Evolutionary conservation across 2,329 filamentous ascomycete species (phyloP).

Genomic region (Diaporthe ilicicola): DNA sequence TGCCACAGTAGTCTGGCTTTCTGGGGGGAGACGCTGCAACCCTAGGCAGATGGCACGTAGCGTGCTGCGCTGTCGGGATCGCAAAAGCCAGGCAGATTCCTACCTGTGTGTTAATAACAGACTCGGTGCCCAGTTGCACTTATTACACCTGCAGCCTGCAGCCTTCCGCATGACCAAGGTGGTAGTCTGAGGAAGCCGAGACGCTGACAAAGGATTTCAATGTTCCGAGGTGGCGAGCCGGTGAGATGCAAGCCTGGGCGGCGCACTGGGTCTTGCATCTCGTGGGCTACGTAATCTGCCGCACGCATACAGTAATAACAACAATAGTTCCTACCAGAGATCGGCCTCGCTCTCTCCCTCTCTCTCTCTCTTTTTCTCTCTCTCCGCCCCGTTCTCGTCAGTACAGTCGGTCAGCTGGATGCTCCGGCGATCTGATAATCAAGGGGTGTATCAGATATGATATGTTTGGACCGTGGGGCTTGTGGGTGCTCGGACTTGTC

Average conservation of each 20-base stretch:
- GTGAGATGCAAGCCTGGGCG: neutral
- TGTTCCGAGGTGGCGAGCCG: neutral
- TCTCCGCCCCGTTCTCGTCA: neutral
- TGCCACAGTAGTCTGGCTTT: neutral
- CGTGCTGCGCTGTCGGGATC: neutral
- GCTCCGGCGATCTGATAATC: slow-evolving; percentile 24
- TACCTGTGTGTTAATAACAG: neutral
- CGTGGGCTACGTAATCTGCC: neutral
- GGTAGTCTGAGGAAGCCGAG: neutral
- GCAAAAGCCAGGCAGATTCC: neutral
- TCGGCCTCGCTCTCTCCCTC: neutral
- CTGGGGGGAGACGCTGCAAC: neutral
- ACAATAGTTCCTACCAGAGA: neutral
- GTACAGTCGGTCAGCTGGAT: neutral
- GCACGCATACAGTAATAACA: slow-evolving; percentile 1
- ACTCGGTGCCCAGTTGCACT: neutral
- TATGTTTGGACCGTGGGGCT: neutral
- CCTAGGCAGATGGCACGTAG: slow-evolving; percentile 3
- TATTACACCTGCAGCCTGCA: neutral
- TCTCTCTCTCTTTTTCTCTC: neutral
- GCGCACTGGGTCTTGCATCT: no score
- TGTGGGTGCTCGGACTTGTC: slow-evolving; percentile 7
- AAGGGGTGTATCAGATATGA: neutral
- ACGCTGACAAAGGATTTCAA: neutral
- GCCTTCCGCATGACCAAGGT: neutral